Base-by-base conservation (phyloP, 768 basidiomycete genomes). In the Lentinula boryana region DNA sequence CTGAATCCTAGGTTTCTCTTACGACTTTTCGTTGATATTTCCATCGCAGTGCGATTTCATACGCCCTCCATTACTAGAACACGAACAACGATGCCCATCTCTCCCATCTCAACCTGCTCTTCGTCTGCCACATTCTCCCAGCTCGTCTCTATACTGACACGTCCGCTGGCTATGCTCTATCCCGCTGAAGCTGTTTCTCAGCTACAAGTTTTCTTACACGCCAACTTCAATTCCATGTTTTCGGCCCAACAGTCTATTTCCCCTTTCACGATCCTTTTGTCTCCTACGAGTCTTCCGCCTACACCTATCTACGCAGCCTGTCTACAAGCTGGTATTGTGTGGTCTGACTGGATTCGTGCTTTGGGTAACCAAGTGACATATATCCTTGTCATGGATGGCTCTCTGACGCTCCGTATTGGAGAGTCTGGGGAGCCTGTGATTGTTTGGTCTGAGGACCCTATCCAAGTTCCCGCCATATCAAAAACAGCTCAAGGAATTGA, bases 221-320 rank as follows among this genome's bases (percentile, higher is more conserved):
- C 40, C 56, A 56, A 56, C 21, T 32, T 56, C 21, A n/a, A 12
- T 15, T n/a, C 36, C 0, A 36, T 56, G 16, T 5, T 55, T 12
- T 23, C 53, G 13, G 36, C 31, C 12, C 23, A 56, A 18, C 32
- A 33, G 18, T n/a, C 27, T 36, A 43, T 40, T 23, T 56, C 56
- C 15, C 56, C 56, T 2, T 56, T 56, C 21, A 56, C 56, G 33
- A 18, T 56, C 38, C 56, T 41, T 40, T 32, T 56, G 16, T 41
- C 56, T 43, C 23, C 56, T 21, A 18, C 35, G 0, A 36, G 13
- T 43, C 56, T 56, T 43, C 56, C 56, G 3, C 38, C 41, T 5
- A 56, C 56, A 36, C 56, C 56, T 15, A 56, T 56, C 7, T 56
- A 56, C 41, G 56, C 56, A 1, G 56, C 56, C 18, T 56, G 56